A percentile compares a stretch with the other conserved stretches of the same genome.
phyloP scores from a whole-genome alignment of 441 rosid genomes.

The Biscutella auriculata region DNA sequence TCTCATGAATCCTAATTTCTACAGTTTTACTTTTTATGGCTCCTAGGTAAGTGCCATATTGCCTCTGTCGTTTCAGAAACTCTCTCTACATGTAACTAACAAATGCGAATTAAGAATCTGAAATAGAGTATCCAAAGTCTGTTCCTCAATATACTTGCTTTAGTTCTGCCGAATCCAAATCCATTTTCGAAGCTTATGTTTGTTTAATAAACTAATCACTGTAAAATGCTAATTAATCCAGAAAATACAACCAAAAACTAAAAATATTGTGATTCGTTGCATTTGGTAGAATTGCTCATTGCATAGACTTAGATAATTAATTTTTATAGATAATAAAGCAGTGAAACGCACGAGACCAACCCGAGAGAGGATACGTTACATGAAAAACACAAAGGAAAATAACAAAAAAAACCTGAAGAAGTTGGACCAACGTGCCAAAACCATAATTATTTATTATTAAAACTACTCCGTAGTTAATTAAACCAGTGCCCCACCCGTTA shows the following conservation, averaged over 20 bases:
- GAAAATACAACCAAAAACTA: too few relatives aligned
- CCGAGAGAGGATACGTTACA: not conserved
- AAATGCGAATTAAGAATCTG: constrained; percentile 6
- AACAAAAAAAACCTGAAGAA: constrained; percentile 9
- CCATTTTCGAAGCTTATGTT: too few relatives aligned
- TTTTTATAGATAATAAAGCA: not conserved
- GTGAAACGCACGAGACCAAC: not conserved
- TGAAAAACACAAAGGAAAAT: not conserved
- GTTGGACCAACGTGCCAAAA: constrained; percentile 12
- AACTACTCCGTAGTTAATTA: not conserved
- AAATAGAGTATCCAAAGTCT: too few relatives aligned
- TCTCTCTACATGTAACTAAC: constrained; percentile 9
- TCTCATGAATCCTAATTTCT: constrained; percentile 68
- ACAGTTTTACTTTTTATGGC: constrained; percentile 48
- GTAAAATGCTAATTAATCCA: too few relatives aligned
- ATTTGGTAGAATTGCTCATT: too few relatives aligned
- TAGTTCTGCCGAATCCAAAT: too few relatives aligned
- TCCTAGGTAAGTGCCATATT: constrained; percentile 49
- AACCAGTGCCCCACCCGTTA: not conserved
- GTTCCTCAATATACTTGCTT: too few relatives aligned
- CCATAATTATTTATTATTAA: constrained; percentile 12
- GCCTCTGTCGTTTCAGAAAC: constrained; percentile 5
- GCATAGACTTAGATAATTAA: constrained; percentile 6
- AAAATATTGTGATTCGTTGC: too few relatives aligned
- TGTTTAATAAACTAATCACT: too few relatives aligned